Evolutionary conservation across 495 filamentous ascomycete genomes (phyloP).

Genomic region (Pyrenula massariospora): DNA sequence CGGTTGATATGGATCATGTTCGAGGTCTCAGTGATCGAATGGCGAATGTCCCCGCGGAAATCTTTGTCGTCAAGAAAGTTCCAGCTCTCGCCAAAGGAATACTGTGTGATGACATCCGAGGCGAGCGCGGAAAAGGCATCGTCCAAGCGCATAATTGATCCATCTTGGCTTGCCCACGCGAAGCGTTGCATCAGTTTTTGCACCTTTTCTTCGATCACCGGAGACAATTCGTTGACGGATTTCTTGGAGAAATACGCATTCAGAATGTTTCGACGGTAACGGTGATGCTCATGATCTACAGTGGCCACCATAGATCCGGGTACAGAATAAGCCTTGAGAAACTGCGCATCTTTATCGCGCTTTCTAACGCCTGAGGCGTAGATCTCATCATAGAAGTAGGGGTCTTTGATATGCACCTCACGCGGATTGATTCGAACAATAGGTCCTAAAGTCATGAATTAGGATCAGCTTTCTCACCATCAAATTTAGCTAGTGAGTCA

Average conservation of each 20-base stretch:
- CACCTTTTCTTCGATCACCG: slow-evolving; percentile 9
- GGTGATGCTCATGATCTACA: slow-evolving; percentile 24
- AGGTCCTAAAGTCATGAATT: slow-evolving; percentile 22
- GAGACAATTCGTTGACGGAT: slow-evolving; percentile 16
- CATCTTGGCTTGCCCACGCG: background rate
- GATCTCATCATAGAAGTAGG: slow-evolving; percentile 23
- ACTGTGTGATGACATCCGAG: background rate
- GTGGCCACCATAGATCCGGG: slow-evolving; percentile 18
- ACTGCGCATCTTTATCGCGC: slow-evolving; percentile 18
- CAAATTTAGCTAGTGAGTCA: background rate
- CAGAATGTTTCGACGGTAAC: slow-evolving; percentile 19
- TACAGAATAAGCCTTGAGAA: slow-evolving; percentile 2
- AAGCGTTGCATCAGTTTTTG: slow-evolving; percentile 1
- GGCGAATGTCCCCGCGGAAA: slow-evolving; percentile 11
- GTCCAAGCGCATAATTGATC: background rate
- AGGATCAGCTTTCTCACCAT: background rate
- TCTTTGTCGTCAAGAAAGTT: slow-evolving; percentile 2
- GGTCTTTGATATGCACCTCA: slow-evolving; percentile 35
- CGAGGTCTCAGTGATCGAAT: slow-evolving; percentile 10
- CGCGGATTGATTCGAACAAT: slow-evolving; percentile 39
- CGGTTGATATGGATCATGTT: slow-evolving; percentile 15
- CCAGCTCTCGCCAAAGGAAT: slow-evolving; percentile 1
- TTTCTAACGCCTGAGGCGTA: slow-evolving; percentile 12
- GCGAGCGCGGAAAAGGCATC: background rate
- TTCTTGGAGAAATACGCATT: slow-evolving; percentile 26